Conservation (phyloP, 176 grass and related monocot species). For the Phyllostachys edulis region DNA sequence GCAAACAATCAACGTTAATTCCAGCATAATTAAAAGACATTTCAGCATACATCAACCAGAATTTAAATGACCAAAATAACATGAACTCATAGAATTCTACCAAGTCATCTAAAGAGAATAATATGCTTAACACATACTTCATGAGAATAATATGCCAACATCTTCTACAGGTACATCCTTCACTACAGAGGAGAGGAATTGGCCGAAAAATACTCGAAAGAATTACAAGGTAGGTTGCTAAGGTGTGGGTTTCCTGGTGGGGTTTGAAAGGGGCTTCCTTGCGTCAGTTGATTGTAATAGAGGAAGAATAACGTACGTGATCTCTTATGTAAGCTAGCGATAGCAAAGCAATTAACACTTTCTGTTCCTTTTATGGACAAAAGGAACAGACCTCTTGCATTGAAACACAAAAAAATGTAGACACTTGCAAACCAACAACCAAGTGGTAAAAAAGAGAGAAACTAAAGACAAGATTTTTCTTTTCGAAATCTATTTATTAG, state of each 20-base stretch:
- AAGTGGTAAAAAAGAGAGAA: background rate
- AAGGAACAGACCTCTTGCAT: background rate
- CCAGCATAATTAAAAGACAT: too few relatives aligned
- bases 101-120: too few relatives aligned
- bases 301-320: background rate
- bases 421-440: background rate
- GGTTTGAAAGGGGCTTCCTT: background rate
- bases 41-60: too few relatives aligned
- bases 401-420: background rate
- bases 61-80: too few relatives aligned
- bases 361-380: background rate
- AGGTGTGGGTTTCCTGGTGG: background rate
- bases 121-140: too few relatives aligned
- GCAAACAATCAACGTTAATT: too few relatives aligned
- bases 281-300: background rate
- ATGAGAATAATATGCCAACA: too few relatives aligned
- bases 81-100: too few relatives aligned
- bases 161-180: constrained; percentile 86
- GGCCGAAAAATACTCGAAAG: constrained; percentile 77
- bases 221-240: constrained; percentile 61
- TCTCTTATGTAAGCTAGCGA: background rate
- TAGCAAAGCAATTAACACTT: background rate
- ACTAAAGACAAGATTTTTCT: background rate
- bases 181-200: constrained; percentile 74
- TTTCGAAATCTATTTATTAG: background rate